Evolutionary conservation across 176 grass and related monocot genomes (phyloP), one percentile per base, ranked within the genome.

Genomic region (Rhipidocladum racemiflorum): DNA sequence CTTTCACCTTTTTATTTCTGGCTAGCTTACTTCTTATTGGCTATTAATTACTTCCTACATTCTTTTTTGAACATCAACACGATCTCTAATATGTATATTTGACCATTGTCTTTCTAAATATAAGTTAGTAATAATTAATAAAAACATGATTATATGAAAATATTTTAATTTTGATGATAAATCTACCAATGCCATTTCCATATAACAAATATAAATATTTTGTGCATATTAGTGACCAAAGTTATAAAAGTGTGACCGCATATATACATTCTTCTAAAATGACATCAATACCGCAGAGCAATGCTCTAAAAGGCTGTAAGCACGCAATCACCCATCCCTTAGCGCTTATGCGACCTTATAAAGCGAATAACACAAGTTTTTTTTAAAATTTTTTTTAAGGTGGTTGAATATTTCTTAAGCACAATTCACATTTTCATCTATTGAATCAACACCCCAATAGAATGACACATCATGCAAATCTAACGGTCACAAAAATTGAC

Each of bases 21-120:
- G n/a, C n/a, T n/a, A n/a, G n/a, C n/a, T n/a, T n/a, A n/a, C n/a
- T n/a, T n/a, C n/a, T n/a, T n/a, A n/a, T n/a, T n/a, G n/a, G n/a
- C n/a, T n/a, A n/a, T n/a, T n/a, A n/a, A n/a, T n/a, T 45, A 46
- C 3, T 15, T 0, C 0, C 3, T 15, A 0, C 14, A 0, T 5
- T 48, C 45, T 5, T 48, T 48, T 46, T 42, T 10, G 40, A 42
- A 10, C 40, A 10, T 42, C 40, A 10, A 42, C 10, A 43, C 3
- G 3, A 12, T 4, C 44, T 14, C 43, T 12, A 14, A 45, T 45
- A 13, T 0, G 13, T 3, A 44, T 10, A 42, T 2, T 10, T 10
- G 40, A 10, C 1, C 9, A 11, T 9, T 11, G 2, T 2, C 40
- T 43, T 45, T 45, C 3, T 45, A 43, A 43, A 14, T 45, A 14